phyloP scores from a whole-genome alignment of 495 filamentous ascomycete genomes.

The Xylaria castorea region DNA sequence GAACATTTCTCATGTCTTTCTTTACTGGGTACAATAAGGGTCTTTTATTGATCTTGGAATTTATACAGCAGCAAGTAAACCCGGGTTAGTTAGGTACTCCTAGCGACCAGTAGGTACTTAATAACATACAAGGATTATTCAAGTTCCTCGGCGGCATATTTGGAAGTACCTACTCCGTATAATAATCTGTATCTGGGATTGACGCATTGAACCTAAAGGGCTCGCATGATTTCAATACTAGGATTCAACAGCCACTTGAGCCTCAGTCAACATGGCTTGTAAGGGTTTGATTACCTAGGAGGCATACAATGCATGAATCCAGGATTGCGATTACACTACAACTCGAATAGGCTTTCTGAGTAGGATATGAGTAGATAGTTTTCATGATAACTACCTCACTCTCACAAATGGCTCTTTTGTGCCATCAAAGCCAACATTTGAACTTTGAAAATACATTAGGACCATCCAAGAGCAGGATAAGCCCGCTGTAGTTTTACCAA shows the following conservation, averaged over 20 bases:
- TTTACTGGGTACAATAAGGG: not conserved
- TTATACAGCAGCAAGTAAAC: not conserved
- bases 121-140: not conserved
- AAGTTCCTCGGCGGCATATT: not conserved
- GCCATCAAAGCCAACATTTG: not conserved
- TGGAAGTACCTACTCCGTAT: not conserved
- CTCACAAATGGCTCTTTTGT: not conserved
- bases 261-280: not conserved
- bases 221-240: constrained; percentile 1
- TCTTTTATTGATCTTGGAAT: not conserved
- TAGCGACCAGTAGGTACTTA: not conserved
- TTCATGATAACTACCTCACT: not conserved
- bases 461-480: not conserved
- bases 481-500: not conserved
- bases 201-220: not conserved
- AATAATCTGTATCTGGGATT: not conserved
- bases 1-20: not conserved
- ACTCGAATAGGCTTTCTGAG: not conserved
- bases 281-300: not conserved
- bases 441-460: not conserved
- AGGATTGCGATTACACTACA: not conserved
- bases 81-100: not conserved
- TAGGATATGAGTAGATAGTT: not conserved
- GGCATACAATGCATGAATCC: not conserved
- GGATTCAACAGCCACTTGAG: not conserved